Percentiles rank a stretch among this genome's conserved stretches.
Evolutionary conservation across 1,284 basidiomycete genomes (phyloP).

Genomic region (Trametes polyzona): DNA sequence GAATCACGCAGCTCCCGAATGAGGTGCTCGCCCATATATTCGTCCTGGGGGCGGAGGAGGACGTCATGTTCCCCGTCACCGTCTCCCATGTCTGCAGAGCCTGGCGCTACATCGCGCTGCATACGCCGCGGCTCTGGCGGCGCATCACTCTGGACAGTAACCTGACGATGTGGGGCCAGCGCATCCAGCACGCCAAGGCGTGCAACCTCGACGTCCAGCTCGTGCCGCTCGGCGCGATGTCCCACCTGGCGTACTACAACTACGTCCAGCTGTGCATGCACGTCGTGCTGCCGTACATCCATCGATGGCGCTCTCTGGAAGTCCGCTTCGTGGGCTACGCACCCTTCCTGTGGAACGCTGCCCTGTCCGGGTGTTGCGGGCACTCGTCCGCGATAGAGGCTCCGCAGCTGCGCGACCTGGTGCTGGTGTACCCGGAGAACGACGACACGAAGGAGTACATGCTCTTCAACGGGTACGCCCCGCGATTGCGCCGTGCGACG

Average conservation of each 20-base stretch:
- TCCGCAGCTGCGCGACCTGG: conserved; percentile 55
- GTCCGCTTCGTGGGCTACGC: conserved; percentile 57
- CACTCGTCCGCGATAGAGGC: conserved; percentile 42
- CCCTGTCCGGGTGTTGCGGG: conserved; percentile 54
- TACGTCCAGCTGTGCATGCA: conserved; percentile 64
- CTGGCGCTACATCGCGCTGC: conserved; percentile 63
- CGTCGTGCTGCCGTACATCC: conserved; percentile 52
- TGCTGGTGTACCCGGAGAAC: conserved; percentile 61
- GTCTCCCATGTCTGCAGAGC: conserved; percentile 66
- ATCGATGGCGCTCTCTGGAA: conserved; percentile 61
- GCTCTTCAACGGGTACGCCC: conserved; percentile 65
- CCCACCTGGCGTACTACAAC: conserved; percentile 38
- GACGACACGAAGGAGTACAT: conserved; percentile 68
- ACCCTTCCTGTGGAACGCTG: conserved; percentile 67
- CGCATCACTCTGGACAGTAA: conserved; percentile 52
- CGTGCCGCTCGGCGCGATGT: conserved; percentile 17
- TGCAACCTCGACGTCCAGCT: conserved; percentile 64
- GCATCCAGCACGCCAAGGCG: conserved; percentile 57
- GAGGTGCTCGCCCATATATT: conserved; percentile 69
- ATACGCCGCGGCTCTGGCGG: conserved; percentile 63
- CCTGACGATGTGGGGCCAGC: conserved; percentile 59
- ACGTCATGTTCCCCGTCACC: conserved; percentile 56
- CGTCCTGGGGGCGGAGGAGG: conserved; percentile 56
- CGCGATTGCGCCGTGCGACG: conserved; percentile 53
- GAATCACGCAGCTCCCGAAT: conserved; percentile 57